Percentiles rank a stretch among this genome's conserved stretches.
Conservation (phyloP, 1,139 yeast species). For the Ogataea hybrid region DNA sequence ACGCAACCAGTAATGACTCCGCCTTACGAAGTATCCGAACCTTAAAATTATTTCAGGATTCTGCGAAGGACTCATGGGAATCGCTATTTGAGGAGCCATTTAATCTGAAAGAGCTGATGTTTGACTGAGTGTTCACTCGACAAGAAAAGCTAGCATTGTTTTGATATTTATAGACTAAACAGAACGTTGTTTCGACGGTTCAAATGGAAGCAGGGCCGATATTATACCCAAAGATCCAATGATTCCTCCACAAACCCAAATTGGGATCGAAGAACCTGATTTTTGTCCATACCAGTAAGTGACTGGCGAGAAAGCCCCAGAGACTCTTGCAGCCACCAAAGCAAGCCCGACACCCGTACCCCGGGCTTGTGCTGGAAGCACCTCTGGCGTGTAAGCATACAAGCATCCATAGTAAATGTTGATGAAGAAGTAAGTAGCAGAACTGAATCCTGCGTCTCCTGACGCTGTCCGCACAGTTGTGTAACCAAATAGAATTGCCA, state of each 20-base stretch:
- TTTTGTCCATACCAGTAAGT: conserved; percentile 47
- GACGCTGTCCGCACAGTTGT: conserved; percentile 49
- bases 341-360: conserved; percentile 56
- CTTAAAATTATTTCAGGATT: no score
- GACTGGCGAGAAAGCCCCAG: conserved; percentile 49
- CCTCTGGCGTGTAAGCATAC: conserved; percentile 58
- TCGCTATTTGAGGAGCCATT: conserved; percentile 22
- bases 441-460: conserved; percentile 51
- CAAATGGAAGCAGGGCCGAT: conserved; percentile 46
- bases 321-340: conserved; percentile 42
- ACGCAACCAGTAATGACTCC: no score
- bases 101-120: conserved; percentile 16
- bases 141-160: no score
- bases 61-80: no score
- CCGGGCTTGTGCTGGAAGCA: conserved; percentile 47
- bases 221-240: conserved; percentile 44
- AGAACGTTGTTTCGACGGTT: conserved; percentile 35
- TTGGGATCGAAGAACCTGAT: conserved; percentile 45
- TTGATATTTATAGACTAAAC: conserved; percentile 3
- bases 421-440: conserved; percentile 47
- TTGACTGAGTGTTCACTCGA: conserved; percentile 1
- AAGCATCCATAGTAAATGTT: conserved; percentile 52
- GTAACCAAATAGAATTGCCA: conserved; percentile 55
- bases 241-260: conserved; percentile 55
- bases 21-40: no score